A percentile compares a stretch with the other conserved stretches of the same genome.
These are phyloP conservation scores for Candida wancherniae DNA, from an alignment of 805 yeast genomes.

Conservation along the genomic window DNA sequence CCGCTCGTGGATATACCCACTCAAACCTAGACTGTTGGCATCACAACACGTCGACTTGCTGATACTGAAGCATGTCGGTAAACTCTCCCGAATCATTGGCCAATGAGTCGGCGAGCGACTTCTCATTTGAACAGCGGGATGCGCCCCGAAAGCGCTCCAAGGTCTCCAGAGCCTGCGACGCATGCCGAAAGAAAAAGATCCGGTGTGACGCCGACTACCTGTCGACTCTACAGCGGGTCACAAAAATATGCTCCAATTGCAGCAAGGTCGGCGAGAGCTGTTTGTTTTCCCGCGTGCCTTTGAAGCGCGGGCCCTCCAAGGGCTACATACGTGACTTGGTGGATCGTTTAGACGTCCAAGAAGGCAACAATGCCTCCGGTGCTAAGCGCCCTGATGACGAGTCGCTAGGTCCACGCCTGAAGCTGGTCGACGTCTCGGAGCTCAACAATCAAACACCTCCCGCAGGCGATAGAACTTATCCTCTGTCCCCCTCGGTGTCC, in stretches of 20 bases:
- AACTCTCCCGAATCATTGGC: conserved; percentile 2
- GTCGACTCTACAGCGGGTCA: conserved; percentile 40
- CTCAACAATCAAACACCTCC: no score
- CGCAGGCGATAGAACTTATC: no score
- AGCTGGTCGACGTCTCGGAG: conserved; percentile 14
- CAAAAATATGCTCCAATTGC: conserved; percentile 59
- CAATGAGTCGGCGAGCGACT: conserved; percentile 1
- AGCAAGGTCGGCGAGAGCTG: conserved; percentile 55
- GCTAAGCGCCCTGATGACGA: conserved; percentile 1
- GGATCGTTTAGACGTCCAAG: conserved; percentile 27
- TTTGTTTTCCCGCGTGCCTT: conserved; percentile 64
- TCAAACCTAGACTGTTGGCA: no score
- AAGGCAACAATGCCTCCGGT: background rate
- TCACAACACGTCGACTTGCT: no score
- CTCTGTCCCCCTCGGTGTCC: conserved; percentile 11
- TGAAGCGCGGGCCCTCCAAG: conserved; percentile 76
- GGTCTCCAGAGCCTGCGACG: conserved; percentile 78
- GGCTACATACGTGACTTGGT: conserved; percentile 52
- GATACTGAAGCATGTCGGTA: conserved; percentile 6
- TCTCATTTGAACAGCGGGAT: conserved; percentile 2
- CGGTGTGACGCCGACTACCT: conserved; percentile 61
- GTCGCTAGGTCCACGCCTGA: conserved; percentile 10
- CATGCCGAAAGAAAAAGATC: conserved; percentile 69
- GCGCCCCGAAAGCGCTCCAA: conserved; percentile 56
- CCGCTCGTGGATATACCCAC: no score